Evolutionary conservation across 768 basidiomycete species (phyloP), one percentile per base, ranked within the genome.

Genomic region (Boletellus emodensis): DNA sequence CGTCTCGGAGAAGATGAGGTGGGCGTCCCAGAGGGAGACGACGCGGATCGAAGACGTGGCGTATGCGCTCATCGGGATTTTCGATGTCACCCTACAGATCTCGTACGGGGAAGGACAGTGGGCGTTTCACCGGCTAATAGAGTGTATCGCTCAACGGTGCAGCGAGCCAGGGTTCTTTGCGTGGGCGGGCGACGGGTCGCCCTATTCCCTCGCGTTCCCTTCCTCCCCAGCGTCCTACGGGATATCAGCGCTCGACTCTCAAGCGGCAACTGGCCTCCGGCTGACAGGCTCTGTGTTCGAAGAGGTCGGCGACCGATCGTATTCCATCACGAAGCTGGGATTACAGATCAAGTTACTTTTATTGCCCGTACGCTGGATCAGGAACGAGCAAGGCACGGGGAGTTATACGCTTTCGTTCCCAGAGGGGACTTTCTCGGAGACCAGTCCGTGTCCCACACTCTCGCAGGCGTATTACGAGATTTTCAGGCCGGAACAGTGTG

Each of bases 1-100:
- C 26, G 22, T 63, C 32, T 48, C 51, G 6, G 60, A 62, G 41
- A 60, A 54, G 28, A 58, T 64, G 53, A 32, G 6, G 3, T 64
- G 63, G 65, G 61, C 61, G 5, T 60, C 65, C 11, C 51, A 55
- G 30, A 54, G 65, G 32, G 58, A 30, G 35, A 66, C 64, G 20
- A 60, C 56, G 3, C 54, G 55, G 28, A 42, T 51, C 12, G 64
- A 67, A 41, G 64, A 66, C 36, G 24, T 28, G 7, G 60, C 65
- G 12, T 66, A 65, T 37, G 60, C 48, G 2, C 53, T 67, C 15
- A 47, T 66, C 6, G 60, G 60, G 15, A 14, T 64, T 13, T 62
- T 66, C 41, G 49, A 62, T 18, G 49, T 60, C 44, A 56, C 49
- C 17, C 40, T 67, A 8, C 51, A 63, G 2, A 51, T 67, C 8